Conservation (phyloP, 2,329 filamentous ascomycete genomes). For the Hypoxylon sp. region DNA sequence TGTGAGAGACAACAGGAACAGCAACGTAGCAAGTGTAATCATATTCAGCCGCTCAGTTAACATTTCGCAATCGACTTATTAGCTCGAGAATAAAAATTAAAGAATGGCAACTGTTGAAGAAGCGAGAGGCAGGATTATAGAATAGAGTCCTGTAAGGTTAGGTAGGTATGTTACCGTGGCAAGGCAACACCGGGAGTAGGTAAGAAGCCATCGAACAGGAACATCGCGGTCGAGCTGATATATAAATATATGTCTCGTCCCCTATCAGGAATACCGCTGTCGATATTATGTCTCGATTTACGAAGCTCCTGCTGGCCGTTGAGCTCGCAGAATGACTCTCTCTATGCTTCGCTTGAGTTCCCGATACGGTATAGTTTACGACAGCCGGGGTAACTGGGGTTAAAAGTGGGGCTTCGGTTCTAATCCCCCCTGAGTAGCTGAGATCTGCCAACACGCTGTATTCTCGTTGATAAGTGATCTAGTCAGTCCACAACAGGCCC, state of each 20-base stretch:
- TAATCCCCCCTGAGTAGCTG: background rate
- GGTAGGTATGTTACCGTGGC: background rate
- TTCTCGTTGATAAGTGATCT: background rate
- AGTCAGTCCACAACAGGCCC: background rate
- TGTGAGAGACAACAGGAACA: background rate
- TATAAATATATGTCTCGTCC: background rate
- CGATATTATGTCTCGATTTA: background rate
- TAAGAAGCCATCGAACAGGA: background rate
- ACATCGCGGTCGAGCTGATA: background rate
- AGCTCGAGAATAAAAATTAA: background rate
- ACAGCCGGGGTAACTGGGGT: background rate
- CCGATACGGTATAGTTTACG: slow-evolving; percentile 20
- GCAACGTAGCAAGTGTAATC: background rate
- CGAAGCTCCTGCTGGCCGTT: background rate
- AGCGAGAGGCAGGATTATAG: background rate
- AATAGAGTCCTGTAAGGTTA: background rate
- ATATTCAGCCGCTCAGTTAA: background rate
- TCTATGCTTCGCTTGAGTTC: background rate
- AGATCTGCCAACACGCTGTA: background rate
- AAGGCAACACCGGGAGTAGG: background rate
- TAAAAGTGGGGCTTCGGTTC: background rate
- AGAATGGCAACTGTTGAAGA: background rate
- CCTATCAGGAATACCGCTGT: background rate
- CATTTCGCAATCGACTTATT: background rate
- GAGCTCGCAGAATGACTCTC: background rate